phyloP scores from a whole-genome alignment of 306 rosid species.

The Castanopsis chinensis region DNA sequence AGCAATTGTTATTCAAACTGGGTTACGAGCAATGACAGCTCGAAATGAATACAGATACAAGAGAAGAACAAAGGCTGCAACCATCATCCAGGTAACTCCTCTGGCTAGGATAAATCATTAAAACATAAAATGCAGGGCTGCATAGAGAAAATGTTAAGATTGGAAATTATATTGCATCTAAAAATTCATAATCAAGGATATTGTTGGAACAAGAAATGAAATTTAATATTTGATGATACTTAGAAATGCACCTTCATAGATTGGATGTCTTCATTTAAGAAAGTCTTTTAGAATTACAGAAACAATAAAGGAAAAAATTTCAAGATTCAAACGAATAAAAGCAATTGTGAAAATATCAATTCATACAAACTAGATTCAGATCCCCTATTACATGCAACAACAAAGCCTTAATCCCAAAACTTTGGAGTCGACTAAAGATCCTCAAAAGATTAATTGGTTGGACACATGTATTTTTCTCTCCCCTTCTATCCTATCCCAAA shows the following conservation, averaged over 20 bases:
- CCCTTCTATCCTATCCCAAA: too few species aligned
- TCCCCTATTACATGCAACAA: neutral
- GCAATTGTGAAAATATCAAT: neutral
- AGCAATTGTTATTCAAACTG: slow-evolving; percentile 69
- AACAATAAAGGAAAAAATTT: neutral
- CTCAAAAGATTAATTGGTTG: too few species aligned
- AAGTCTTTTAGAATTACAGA: neutral
- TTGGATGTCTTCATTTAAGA: neutral
- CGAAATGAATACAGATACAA: slow-evolving; percentile 58
- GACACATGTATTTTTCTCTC: too few species aligned
- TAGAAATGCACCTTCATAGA: neutral
- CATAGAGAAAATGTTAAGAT: neutral
- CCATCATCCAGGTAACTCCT: slow-evolving; percentile 57
- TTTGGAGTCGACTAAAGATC: too few species aligned
- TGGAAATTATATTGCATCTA: neutral
- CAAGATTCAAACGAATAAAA: neutral
- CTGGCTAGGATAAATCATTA: neutral
- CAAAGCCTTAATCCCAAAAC: too few species aligned
- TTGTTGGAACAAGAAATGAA: neutral
- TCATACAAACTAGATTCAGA: neutral
- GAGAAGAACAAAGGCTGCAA: slow-evolving; percentile 80
- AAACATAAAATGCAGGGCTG: neutral
- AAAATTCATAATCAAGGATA: slow-evolving; percentile 5
- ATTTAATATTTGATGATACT: neutral
- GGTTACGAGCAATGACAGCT: slow-evolving; percentile 79